Evolutionary conservation across 495 filamentous ascomycete species (phyloP).

Genomic region (Trichoderma erinaceum): DNA sequence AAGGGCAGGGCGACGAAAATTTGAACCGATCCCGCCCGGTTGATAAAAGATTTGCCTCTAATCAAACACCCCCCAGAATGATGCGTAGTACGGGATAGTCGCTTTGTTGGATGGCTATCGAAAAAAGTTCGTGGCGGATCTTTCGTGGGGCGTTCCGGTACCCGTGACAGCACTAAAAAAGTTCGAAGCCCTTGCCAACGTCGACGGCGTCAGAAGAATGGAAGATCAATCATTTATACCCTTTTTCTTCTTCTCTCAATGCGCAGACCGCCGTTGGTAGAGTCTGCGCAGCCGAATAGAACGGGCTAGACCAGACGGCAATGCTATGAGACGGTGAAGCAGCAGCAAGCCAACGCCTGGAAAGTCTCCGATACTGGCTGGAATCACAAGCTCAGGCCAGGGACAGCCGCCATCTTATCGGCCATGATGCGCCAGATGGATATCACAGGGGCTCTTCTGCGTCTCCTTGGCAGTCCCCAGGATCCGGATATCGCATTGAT

Average conservation of each 20-base stretch:
- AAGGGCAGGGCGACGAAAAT: not conserved
- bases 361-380: not conserved
- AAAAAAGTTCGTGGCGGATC: conserved; percentile 12
- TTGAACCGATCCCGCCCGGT: conserved; percentile 6
- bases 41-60: not conserved
- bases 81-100: not conserved
- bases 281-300: not conserved
- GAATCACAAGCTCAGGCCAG: not conserved
- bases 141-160: conserved; percentile 11
- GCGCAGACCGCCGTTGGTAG: not conserved
- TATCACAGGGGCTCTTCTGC: not conserved
- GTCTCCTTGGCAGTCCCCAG: not conserved
- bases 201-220: not conserved
- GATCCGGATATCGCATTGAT: not conserved
- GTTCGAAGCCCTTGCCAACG: conserved; percentile 3
- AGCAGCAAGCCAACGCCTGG: not conserved
- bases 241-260: no score
- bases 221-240: no score
- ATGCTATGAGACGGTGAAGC: no score
- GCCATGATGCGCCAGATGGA: not conserved
- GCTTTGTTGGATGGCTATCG: not conserved
- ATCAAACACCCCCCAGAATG: not conserved
- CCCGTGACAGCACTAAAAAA: conserved; percentile 12
- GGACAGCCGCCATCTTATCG: not conserved
- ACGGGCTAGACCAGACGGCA: no score